Conservation (phyloP, 2,329 filamentous ascomycete species). For the Zopfia rhizophila region DNA sequence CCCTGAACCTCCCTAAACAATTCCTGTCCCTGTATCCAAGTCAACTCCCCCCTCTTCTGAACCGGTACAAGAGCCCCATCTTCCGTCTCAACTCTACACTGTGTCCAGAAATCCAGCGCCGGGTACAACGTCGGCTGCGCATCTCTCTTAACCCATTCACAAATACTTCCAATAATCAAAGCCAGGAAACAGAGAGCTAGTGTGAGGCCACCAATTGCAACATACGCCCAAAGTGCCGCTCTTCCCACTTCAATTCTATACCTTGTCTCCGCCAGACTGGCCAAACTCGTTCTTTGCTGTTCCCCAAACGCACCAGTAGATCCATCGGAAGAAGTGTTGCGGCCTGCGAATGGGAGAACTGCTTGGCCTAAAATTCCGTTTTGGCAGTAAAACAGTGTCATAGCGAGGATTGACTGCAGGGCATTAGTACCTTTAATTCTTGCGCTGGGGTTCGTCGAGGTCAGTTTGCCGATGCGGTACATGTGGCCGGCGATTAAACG, state of each 20-base stretch:
- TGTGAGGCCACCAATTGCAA: constrained; percentile 15
- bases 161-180: constrained; percentile 17
- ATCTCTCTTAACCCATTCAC: constrained; percentile 19
- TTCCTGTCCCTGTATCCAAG: constrained; percentile 23
- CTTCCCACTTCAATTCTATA: constrained; percentile 19
- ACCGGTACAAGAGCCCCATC: constrained; percentile 17
- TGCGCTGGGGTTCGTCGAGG: constrained; percentile 9
- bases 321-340: constrained; percentile 2
- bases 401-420: constrained; percentile 20
- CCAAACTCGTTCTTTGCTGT: constrained; percentile 4
- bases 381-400: constrained; percentile 28
- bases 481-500: constrained; percentile 23
- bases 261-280: constrained; percentile 18
- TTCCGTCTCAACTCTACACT: constrained; percentile 21
- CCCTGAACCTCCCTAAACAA: constrained; percentile 24
- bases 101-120: constrained; percentile 25
- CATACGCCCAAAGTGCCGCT: constrained; percentile 22
- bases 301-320: constrained; percentile 17
- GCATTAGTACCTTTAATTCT: constrained; percentile 22
- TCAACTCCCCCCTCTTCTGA: constrained; percentile 22
- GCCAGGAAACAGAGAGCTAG: constrained; percentile 18
- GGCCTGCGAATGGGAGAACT: constrained; percentile 12
- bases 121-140: constrained; percentile 24
- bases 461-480: constrained; percentile 24
- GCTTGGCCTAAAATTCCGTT: constrained; percentile 22